Evolutionary conservation across 441 rosid genomes (phyloP), one percentile per base, ranked within the genome.

Genomic region (Populus tomentosa): DNA sequence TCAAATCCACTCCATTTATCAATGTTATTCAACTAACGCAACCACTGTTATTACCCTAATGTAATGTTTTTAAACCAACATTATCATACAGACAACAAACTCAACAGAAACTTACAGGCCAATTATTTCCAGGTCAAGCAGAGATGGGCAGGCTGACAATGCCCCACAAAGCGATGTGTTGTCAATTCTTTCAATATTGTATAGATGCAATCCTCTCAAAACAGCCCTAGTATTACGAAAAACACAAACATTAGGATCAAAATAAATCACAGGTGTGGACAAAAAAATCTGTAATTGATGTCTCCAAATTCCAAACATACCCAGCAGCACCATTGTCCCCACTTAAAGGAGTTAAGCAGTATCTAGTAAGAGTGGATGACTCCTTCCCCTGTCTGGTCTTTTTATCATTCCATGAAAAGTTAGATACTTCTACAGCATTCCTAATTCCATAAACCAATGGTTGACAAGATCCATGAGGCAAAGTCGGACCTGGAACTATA

Each of bases 91-190:
- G 50, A 74, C 75, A 77, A 65, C 68, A 20, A 72, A 74, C 46
- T 33, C 18, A 66, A 65, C 62, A 33, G 75, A 68, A 84, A 86
- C 98, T 90, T 91, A 92, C 97, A 91, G 82, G 89, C 94, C 91
- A 85, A 90, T 89, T 73, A 94, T 86, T 87, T 91, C 95, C 76
- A 94, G 88, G 81, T 94, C 97, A 76, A 87, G 85, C 71, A 94
- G 87, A 77, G 90, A 87, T 16, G 88, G 86, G 83, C 97, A 92
- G 42, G 87, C 86, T 72, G 95, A 80, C 75, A 94, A 80, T 74
- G 90, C 94, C 80, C 66, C 63, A 75, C 88, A 88, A 71, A 92
- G 90, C 28, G 94, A 84, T 21, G 85, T 70, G 71, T 75, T 77
- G 80, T 92, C 90, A 86, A 90, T 78, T 78, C 85, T 83, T 73